phyloP scores from a whole-genome alignment of 306 rosid species.

The Ceratonia siliqua region DNA sequence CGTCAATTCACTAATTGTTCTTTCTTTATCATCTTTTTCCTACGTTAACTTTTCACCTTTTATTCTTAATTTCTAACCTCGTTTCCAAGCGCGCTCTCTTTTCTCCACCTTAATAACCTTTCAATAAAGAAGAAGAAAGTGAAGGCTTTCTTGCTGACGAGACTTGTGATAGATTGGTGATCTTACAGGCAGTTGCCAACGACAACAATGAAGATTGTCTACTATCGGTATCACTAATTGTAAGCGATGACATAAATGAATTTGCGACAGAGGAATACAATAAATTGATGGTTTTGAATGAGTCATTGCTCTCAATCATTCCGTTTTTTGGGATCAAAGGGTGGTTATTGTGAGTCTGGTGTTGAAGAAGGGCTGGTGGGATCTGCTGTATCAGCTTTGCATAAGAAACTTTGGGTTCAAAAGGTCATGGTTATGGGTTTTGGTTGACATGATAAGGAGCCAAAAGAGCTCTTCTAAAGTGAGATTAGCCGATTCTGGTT shows the following conservation, averaged over 20 bases:
- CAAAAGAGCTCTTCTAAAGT: constrained; percentile 78
- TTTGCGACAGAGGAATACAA: constrained; percentile 52
- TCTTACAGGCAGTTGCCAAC: constrained; percentile 58
- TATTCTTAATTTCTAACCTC: no score
- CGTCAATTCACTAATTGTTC: no score
- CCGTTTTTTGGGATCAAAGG: constrained; percentile 25
- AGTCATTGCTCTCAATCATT: constrained; percentile 44
- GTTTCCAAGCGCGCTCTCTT: no score
- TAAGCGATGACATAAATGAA: constrained; percentile 69
- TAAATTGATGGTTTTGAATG: constrained; percentile 64
- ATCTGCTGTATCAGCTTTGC: constrained; percentile 85
- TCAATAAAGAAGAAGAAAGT: constrained; percentile 60
- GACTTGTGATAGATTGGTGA: constrained; percentile 62
- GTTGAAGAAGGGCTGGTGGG: constrained; percentile 45
- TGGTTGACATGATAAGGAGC: constrained; percentile 2
- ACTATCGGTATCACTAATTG: constrained; percentile 61
- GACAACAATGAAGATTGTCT: constrained; percentile 57
- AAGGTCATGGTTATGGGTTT: not conserved
- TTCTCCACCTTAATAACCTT: no score
- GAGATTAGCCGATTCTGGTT: constrained; percentile 82
- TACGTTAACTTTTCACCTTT: no score
- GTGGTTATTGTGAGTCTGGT: not conserved
- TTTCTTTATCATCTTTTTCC: no score
- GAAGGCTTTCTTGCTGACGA: constrained; percentile 76
- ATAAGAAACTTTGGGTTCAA: constrained; percentile 37